These are phyloP conservation scores for Tolypocladium nubicola DNA, from an alignment of 2,329 filamentous ascomycete genomes.

Conservation along the genomic window DNA sequence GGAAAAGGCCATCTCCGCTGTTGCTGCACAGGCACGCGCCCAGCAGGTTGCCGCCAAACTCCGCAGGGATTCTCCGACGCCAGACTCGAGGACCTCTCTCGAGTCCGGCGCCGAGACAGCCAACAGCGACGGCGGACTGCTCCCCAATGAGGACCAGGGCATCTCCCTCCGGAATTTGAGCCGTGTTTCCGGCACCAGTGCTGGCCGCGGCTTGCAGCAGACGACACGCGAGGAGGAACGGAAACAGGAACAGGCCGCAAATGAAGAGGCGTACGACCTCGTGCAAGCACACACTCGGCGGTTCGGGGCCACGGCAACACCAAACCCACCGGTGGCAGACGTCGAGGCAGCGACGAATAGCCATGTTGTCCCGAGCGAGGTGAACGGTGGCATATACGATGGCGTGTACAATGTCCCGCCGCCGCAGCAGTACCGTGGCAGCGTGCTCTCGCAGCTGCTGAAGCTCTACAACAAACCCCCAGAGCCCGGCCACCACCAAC, in stretches of 20 bases:
- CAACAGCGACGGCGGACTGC: slow-evolving; percentile 15
- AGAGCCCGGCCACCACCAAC: slow-evolving; percentile 12
- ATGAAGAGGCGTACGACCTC: slow-evolving; percentile 29
- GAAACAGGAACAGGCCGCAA: slow-evolving; percentile 2
- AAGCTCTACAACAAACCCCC: slow-evolving; percentile 35
- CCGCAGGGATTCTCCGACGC: slow-evolving; percentile 22
- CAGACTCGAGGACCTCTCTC: slow-evolving; percentile 23
- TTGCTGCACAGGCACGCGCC: slow-evolving; percentile 32
- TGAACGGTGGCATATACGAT: slow-evolving; percentile 28
- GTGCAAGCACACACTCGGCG: slow-evolving; percentile 30
- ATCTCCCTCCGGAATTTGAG: slow-evolving; percentile 23
- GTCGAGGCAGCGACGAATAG: slow-evolving; percentile 7
- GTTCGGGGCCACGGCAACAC: slow-evolving; percentile 6
- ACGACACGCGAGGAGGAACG: background rate
- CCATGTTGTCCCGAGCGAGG: slow-evolving; percentile 16
- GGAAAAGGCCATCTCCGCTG: slow-evolving; percentile 20
- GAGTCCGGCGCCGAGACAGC: slow-evolving; percentile 23
- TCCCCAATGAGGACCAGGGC: slow-evolving; percentile 10
- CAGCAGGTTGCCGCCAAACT: slow-evolving; percentile 30
- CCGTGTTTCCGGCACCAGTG: background rate
- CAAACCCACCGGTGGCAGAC: slow-evolving; percentile 1
- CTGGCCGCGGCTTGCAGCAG: background rate
- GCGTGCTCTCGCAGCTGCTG: slow-evolving; percentile 33
- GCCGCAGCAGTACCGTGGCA: slow-evolving; percentile 31
- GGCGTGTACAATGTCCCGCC: slow-evolving; percentile 29